Conservation (phyloP, 169 alveolate species). For the Blepharisma undulans region DNA sequence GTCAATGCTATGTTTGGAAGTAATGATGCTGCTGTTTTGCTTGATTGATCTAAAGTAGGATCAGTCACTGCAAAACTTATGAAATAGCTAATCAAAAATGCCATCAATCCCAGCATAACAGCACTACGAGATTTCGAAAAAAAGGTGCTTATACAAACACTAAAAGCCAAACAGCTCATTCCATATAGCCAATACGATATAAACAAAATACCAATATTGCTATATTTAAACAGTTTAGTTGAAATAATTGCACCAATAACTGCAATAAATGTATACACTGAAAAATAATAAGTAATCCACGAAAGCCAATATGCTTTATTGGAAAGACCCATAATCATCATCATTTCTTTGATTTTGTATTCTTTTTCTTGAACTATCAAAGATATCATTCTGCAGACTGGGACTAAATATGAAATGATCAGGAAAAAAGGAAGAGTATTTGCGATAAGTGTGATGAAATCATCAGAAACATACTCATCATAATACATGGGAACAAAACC, state of each 20-base stretch:
- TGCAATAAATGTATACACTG: conserved; percentile 25
- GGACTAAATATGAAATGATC: not conserved
- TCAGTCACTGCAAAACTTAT: conserved; percentile 42
- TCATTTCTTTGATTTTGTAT: conserved; percentile 75
- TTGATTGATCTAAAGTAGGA: conserved; percentile 3
- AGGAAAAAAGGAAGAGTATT: conserved; percentile 6
- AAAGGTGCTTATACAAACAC: not conserved
- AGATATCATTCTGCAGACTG: conserved; percentile 37
- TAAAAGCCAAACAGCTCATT: not conserved
- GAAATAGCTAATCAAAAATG: conserved; percentile 44
- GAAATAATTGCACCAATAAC: not conserved
- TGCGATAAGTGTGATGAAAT: not conserved
- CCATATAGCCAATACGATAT: conserved; percentile 15
- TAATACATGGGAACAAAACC: conserved; percentile 2
- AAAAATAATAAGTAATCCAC: conserved; percentile 65
- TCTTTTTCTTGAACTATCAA: conserved; percentile 77
- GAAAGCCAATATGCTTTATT: conserved; percentile 72
- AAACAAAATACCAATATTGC: not conserved
- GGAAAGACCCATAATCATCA: conserved; percentile 85
- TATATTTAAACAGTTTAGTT: not conserved
- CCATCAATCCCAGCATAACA: conserved; percentile 38
- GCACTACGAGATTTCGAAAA: conserved; percentile 42
- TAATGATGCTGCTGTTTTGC: conserved; percentile 20
- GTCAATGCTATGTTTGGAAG: conserved; percentile 54
- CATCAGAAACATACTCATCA: not conserved